Conservation (phyloP, 2,329 filamentous ascomycete genomes). For the Fusarium hostae region DNA sequence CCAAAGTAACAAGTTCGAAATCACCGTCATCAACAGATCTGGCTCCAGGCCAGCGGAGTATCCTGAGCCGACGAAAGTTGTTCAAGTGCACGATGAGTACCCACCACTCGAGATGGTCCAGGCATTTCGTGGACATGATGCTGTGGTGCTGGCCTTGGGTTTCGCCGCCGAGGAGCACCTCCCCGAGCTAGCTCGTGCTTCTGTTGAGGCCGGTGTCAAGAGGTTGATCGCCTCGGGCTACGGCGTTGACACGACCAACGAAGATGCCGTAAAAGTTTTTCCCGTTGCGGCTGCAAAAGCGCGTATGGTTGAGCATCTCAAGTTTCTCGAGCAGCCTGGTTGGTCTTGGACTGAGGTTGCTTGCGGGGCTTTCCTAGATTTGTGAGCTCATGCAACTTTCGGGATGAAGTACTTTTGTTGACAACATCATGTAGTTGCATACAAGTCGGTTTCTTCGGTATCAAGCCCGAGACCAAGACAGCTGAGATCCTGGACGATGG, state of each 20-base stretch:
- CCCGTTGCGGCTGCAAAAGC: neutral
- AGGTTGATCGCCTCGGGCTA: neutral
- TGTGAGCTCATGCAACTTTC: neutral
- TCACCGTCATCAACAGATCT: neutral
- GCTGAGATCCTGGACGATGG: neutral
- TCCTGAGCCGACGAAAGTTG: neutral
- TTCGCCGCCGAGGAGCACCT: neutral
- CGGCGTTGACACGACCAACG: neutral
- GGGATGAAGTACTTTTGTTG: rapidly evolving
- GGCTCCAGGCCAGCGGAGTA: neutral
- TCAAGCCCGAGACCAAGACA: rapidly evolving
- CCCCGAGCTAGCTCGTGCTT: neutral
- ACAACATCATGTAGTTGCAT: neutral
- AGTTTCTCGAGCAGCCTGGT: neutral
- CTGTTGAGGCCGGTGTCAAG: neutral
- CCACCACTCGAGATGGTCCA: neutral
- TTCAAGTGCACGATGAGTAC: neutral
- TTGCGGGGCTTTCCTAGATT: neutral
- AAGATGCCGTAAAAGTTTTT: neutral
- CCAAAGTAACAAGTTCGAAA: neutral
- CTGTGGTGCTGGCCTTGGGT: neutral
- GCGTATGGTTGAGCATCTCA: neutral
- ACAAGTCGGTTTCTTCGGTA: neutral
- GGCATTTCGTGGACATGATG: neutral
- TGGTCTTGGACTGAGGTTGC: neutral